Base-by-base conservation (phyloP, 345 rosid genomes). In the Camelina neglecta region DNA sequence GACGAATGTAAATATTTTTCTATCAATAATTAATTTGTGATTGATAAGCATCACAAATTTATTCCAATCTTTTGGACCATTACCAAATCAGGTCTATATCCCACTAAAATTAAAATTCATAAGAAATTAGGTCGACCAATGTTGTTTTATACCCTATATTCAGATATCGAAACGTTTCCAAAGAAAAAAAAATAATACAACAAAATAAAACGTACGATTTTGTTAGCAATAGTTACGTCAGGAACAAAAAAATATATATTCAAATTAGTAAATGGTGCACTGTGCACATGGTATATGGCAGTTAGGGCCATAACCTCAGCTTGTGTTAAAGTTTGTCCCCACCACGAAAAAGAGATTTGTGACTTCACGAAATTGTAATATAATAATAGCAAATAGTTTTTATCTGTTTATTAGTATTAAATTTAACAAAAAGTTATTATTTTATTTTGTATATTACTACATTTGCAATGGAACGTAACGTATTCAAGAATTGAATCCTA, bases 291-390 rank as follows among this genome's bases (percentile, higher is more conserved):
- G 56, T 71, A 77, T 51, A 20, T 71, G 81, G 76, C 73, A 77
- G 81, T 77, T 77, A 77, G 62, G 81, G 81, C 81, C 81, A 77
- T 77, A 71, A 77, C 68, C 73, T 77, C 81, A 77, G 63, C 81
- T 41, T 70, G 75, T 76, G 65, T 59, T 67, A 62, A 76, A 70
- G 80, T 76, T 65, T 65, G 81, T 59, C 77, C 76, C 81, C 73
- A 77, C 81, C 81, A 75, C 66, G 68, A 39, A 65, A 77, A 71
- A 71, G 72, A 65, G 66, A 71, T 77, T 77, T 72, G 68, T 77
- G 81, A 77, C 67, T 77, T 71, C 72, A 77, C 71, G 39, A 63
- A 36, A 47, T 51, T 45, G 44, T 41, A 16, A 53, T 55, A 70
- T 70, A 42, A 70, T 70, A 31, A 69, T 61, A 38, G 16, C 76